Conservation (phyloP, 495 filamentous ascomycete species). For the Chaetomidium leptoderma region DNA sequence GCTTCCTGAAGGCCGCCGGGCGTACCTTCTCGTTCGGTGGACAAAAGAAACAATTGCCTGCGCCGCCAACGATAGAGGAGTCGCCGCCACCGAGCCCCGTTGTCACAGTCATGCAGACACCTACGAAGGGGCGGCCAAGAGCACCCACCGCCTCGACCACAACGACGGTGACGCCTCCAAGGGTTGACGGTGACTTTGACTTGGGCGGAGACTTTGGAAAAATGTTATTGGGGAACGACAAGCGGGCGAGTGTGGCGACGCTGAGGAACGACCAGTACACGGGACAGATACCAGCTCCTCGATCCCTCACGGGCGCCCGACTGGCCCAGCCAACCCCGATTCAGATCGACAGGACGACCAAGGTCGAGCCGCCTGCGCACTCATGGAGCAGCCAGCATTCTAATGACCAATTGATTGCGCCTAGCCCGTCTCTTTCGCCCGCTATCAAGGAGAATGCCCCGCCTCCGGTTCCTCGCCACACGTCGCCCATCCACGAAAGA, state of each 20-base stretch:
- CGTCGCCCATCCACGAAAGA: constrained; percentile 21
- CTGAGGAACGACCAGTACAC: constrained; percentile 32
- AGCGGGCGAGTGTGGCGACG: constrained; percentile 50
- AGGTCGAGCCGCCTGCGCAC: constrained; percentile 56
- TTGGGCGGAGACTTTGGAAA: constrained; percentile 61
- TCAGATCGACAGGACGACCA: constrained; percentile 52
- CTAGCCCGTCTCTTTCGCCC: constrained; percentile 31
- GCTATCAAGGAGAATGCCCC: constrained; percentile 27
- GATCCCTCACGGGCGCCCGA: constrained; percentile 37
- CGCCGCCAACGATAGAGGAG: constrained; percentile 43
- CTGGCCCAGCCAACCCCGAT: constrained; percentile 52
- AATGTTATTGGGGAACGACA: constrained; percentile 60
- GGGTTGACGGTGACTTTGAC: constrained; percentile 57
- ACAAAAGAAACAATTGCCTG: constrained; percentile 46
- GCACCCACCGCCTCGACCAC: constrained; percentile 47
- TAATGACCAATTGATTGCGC: constrained; percentile 55
- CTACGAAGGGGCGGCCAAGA: constrained; percentile 38
- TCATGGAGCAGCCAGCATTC: constrained; percentile 68
- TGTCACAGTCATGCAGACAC: constrained; percentile 28
- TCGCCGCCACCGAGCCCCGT: constrained; percentile 34
- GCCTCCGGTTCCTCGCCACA: constrained; percentile 36
- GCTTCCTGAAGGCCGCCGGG: constrained; percentile 61
- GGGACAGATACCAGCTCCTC: constrained; percentile 30
- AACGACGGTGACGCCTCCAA: constrained; percentile 67
- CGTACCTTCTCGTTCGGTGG: constrained; percentile 71